These are phyloP conservation scores for Vachellia pachyceras DNA, from an alignment of 306 rosid genomes.

Conservation along the genomic window DNA sequence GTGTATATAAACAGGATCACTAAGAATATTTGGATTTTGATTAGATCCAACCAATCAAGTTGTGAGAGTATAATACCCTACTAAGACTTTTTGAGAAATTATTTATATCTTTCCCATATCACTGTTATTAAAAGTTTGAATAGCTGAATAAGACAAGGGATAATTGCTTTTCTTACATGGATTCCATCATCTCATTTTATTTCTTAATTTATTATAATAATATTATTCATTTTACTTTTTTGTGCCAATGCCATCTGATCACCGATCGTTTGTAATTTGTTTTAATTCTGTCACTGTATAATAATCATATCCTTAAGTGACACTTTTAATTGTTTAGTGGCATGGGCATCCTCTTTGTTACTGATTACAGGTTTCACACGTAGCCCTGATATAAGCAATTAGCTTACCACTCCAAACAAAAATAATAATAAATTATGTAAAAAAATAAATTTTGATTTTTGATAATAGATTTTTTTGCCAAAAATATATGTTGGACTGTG, in stretches of 20 bases:
- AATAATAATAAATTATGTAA: no score
- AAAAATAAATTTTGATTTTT: no score
- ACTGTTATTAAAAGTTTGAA: neutral
- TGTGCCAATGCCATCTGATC: neutral
- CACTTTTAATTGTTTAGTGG: no score
- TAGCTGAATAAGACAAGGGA: neutral
- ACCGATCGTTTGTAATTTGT: neutral
- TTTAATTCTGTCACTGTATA: neutral
- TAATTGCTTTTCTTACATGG: neutral
- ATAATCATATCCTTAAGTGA: neutral
- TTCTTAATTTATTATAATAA: neutral
- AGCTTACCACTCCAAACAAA: no score
- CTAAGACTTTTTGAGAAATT: neutral
- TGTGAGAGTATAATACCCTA: neutral
- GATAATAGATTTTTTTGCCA: no score
- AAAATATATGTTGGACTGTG: no score
- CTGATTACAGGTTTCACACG: no score
- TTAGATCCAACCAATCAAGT: neutral
- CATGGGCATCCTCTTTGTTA: no score
- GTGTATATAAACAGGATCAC: no score
- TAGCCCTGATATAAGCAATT: no score
- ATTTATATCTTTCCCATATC: neutral
- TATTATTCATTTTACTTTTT: neutral
- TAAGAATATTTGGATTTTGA: no score
- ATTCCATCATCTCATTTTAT: neutral